These are phyloP conservation scores for Colletotrichum spaethianum DNA, from an alignment of 2,329 filamentous ascomycete genomes.

Conservation along the genomic window DNA sequence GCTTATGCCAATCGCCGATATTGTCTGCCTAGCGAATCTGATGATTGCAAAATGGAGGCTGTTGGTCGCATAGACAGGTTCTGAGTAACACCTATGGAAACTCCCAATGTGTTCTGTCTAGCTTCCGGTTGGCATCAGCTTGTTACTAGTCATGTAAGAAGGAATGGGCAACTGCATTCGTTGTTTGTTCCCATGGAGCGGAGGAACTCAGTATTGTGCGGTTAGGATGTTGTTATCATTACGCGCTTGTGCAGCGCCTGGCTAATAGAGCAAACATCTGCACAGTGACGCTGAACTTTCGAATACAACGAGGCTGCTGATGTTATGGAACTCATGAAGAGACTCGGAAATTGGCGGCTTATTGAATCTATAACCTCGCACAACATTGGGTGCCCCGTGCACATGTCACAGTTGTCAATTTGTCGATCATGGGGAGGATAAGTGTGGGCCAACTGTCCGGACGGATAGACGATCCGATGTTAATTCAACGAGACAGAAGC, in stretches of 20 bases:
- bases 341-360: not conserved
- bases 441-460: constrained; percentile 7
- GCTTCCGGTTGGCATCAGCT: too few species aligned
- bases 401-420: not conserved
- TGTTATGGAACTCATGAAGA: too few species aligned
- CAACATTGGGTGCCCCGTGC: constrained; percentile 15
- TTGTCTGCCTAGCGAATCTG: too few species aligned
- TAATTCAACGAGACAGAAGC: not conserved
- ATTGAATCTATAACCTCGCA: not conserved
- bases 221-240: too few species aligned
- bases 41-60: too few species aligned
- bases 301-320: not conserved
- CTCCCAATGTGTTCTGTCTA: too few species aligned
- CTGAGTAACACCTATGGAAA: too few species aligned
- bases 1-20: too few species aligned
- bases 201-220: not conserved
- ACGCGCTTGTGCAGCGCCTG: not conserved
- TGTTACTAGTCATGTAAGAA: too few species aligned
- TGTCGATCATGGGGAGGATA: constrained; percentile 9
- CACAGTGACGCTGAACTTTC: too few species aligned
- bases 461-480: constrained; percentile 13
- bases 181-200: not conserved
- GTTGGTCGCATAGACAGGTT: too few species aligned
- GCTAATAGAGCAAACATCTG: not conserved
- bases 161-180: too few species aligned